Base-by-base conservation (phyloP, 129 eudicot species). In the Calendula officinalis region DNA sequence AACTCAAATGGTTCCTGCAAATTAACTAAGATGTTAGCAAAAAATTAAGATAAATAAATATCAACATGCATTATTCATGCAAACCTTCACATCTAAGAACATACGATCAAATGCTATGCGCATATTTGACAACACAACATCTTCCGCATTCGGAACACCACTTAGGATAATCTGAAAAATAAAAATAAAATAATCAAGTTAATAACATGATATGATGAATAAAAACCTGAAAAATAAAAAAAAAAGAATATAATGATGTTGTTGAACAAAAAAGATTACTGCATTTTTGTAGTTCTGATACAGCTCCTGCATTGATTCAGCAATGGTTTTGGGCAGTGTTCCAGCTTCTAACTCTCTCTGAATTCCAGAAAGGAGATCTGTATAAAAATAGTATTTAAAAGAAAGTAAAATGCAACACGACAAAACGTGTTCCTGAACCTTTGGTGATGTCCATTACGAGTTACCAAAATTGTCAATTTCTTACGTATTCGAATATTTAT, bases 1-100 rank as follows among this genome's bases (percentile, higher is more conserved):
- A 94, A 94, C 50, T 71, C 84, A 77, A 67, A 94, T 8, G 97
- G 95, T 39, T 94, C 99, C 99, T 94, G 94, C 61, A 80, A 85
- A 56, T 14, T 39, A 48, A 72, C 16, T 42, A 37, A 57, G 66
- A 68, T 38, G n/a, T 55, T 69, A 17, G 46, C 52, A 43, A 17
- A 62, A 45, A 60, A 44, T 50, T 17, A 33, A 66, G 39, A 68
- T 27, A 33, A 36, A 27, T 43, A n/a, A n/a, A 36, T 17, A 46
- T 6, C 27, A 50, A 48, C 45, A 48, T 32, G 59, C 42, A 66
- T 46, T 45, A 32, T 22, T 10, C 1, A 38, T 53, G 45, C 55
- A 60, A 79, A 94, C 99, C 97, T 73, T 82, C 83, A 94, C 95
- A 67, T 78, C 97, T 79, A 72, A 68, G 76, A 80, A 76, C 60